Conservation (phyloP, 2,329 filamentous ascomycete species). For the Alternaria sp. region DNA sequence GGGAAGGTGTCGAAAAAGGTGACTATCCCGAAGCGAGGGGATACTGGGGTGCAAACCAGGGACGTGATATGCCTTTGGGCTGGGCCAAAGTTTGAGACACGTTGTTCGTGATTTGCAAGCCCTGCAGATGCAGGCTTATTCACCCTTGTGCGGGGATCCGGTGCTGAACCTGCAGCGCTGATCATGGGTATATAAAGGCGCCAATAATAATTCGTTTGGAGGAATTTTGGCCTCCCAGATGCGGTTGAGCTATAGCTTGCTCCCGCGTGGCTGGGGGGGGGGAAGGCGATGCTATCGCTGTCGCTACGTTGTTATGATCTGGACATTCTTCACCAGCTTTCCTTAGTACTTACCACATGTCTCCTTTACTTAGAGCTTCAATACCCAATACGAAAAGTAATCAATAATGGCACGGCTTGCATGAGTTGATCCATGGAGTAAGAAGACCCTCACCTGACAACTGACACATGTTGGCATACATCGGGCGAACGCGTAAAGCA, state of each 20-base stretch:
- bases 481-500: neutral
- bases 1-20: conserved; percentile 46
- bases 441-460: neutral
- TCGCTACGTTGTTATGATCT: neutral
- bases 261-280: conserved; percentile 9
- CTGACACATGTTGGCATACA: neutral
- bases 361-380: neutral
- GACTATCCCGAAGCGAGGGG: conserved; percentile 46
- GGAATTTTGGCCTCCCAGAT: neutral
- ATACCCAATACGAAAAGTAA: neutral
- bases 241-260: neutral
- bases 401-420: neutral
- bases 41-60: conserved; percentile 51
- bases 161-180: conserved; percentile 1
- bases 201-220: conserved; percentile 3
- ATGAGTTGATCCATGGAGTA: neutral
- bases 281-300: conserved; percentile 1
- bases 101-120: neutral
- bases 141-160: conserved; percentile 20
- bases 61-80: conserved; percentile 38
- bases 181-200: neutral
- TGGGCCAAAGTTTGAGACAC: conserved; percentile 45
- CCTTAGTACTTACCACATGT: neutral
- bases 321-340: neutral
- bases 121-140: conserved; percentile 12